These are phyloP conservation scores for Gloeophyllum trabeum DNA, from an alignment of 768 basidiomycete species.

Conservation along the genomic window DNA sequence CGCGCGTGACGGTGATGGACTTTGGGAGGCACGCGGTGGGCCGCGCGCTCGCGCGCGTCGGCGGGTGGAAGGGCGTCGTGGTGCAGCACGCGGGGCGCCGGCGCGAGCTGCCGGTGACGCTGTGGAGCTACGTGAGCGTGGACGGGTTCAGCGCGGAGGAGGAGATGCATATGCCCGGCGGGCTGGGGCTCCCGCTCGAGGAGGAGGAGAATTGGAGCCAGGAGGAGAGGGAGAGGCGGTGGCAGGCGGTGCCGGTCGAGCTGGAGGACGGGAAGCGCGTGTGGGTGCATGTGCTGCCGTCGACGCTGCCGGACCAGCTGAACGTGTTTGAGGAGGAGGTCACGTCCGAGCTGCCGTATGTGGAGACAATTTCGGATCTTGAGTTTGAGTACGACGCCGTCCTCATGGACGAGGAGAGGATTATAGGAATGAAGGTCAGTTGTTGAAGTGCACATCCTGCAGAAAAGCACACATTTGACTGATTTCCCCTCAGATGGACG, in stretches of 20 bases:
- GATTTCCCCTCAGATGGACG: too few relatives aligned
- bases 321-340: slow-evolving; percentile 10
- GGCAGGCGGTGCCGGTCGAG: not conserved
- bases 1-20: slow-evolving; percentile 12
- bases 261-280: not conserved
- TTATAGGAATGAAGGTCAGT: slow-evolving; percentile 16
- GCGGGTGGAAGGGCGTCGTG: not conserved
- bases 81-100: slow-evolving; percentile 1
- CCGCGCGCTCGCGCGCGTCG: slow-evolving; percentile 3
- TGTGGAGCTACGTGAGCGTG: not conserved
- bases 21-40: slow-evolving; percentile 11
- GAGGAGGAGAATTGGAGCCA: not conserved
- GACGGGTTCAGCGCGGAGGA: not conserved
- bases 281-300: slow-evolving; percentile 3
- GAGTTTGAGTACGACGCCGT: slow-evolving; percentile 13
- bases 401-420: slow-evolving; percentile 18
- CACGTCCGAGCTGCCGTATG: slow-evolving; percentile 12
- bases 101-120: not conserved
- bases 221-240: not conserved
- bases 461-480: too few relatives aligned
- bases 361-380: slow-evolving; percentile 9
- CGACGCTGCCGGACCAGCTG: not conserved
- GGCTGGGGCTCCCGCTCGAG: not conserved
- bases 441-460: too few relatives aligned
- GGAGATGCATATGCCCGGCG: not conserved